phyloP scores from a whole-genome alignment of 495 filamentous ascomycete genomes.

The Aspergillus carlsbadensis region DNA sequence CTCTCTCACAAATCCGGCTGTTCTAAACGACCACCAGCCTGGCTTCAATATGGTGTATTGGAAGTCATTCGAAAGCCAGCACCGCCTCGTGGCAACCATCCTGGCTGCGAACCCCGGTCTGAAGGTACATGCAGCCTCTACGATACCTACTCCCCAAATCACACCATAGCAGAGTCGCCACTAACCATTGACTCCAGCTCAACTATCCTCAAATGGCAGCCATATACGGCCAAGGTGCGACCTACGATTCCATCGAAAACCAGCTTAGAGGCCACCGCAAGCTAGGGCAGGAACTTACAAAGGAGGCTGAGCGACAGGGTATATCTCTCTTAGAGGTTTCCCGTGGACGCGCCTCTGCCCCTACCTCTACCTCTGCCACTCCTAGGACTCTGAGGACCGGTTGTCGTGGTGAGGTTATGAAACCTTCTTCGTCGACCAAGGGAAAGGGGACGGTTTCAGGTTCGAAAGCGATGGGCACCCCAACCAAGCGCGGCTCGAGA shows the following conservation, averaged over 20 bases:
- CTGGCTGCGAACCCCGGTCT: too few species aligned
- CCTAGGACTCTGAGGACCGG: slow-evolving; percentile 21
- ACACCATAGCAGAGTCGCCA: not conserved
- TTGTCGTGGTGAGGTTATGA: slow-evolving; percentile 15
- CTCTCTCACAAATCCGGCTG: too few species aligned
- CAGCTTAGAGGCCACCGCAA: too few species aligned
- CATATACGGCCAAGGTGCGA: slow-evolving; percentile 25
- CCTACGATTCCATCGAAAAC: slow-evolving; percentile 23
- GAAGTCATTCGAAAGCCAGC: too few species aligned
- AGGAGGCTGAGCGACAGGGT: slow-evolving; percentile 18
- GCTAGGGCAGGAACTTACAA: slow-evolving; percentile 21
- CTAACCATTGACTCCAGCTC: slow-evolving; percentile 13
- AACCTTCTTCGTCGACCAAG: slow-evolving; percentile 12
- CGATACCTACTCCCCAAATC: slow-evolving; percentile 15
- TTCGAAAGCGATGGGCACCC: not conserved
- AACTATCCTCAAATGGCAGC: slow-evolving; percentile 23
- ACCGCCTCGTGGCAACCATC: too few species aligned
- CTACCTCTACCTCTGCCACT: slow-evolving; percentile 2
- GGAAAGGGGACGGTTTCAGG: not conserved
- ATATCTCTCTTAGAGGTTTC: slow-evolving; percentile 10
- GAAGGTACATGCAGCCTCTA: slow-evolving; percentile 21
- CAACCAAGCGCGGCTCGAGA: slow-evolving; percentile 1
- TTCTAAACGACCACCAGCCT: too few species aligned
- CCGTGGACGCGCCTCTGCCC: not conserved
- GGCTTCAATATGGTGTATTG: too few species aligned